These are phyloP conservation scores for Penicillium tannophilum DNA, from an alignment of 495 filamentous ascomycete species.

Conservation along the genomic window DNA sequence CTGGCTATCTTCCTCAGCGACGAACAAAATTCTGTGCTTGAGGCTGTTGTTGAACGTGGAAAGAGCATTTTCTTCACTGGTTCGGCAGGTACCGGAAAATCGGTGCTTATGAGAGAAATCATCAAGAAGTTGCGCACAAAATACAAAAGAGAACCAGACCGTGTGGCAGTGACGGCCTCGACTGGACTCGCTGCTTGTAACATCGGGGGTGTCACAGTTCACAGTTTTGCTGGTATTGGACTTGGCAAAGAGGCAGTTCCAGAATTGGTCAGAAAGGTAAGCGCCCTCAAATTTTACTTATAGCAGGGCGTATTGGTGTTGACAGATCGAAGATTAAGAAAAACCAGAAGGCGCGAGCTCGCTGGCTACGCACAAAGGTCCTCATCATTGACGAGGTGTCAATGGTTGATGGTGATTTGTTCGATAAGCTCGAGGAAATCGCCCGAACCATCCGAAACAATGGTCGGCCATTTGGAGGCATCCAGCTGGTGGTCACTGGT, in stretches of 20 bases:
- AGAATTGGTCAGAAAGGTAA: constrained; percentile 77
- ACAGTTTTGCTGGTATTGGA: constrained; percentile 95
- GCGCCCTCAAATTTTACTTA: neutral
- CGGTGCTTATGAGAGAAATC: constrained; percentile 88
- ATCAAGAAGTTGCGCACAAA: constrained; percentile 79
- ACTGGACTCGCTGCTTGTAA: constrained; percentile 97
- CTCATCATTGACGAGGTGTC: constrained; percentile 95
- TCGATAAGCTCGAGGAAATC: constrained; percentile 92
- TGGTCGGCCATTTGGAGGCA: constrained; percentile 90
- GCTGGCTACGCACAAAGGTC: constrained; percentile 86
- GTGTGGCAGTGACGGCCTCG: constrained; percentile 90
- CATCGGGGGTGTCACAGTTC: constrained; percentile 91
- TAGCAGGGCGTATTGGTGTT: neutral
- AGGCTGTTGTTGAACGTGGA: constrained; percentile 69
- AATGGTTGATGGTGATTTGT: constrained; percentile 97
- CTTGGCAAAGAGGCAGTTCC: constrained; percentile 85
- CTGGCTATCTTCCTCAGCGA: constrained; percentile 72
- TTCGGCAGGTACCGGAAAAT: constrained; percentile 97
- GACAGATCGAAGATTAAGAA: constrained; percentile 62
- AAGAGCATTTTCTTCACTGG: constrained; percentile 98
- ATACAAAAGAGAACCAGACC: constrained; percentile 70
- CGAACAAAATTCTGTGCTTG: constrained; percentile 82
- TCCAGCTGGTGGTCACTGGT: constrained; percentile 92
- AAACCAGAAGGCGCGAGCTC: constrained; percentile 81
- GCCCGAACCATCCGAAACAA: constrained; percentile 82